Percentiles rank a stretch among this genome's conserved stretches.
Evolutionary conservation across 2,329 filamentous ascomycete genomes (phyloP).

Genomic region (Trichoderma aggressivum): DNA sequence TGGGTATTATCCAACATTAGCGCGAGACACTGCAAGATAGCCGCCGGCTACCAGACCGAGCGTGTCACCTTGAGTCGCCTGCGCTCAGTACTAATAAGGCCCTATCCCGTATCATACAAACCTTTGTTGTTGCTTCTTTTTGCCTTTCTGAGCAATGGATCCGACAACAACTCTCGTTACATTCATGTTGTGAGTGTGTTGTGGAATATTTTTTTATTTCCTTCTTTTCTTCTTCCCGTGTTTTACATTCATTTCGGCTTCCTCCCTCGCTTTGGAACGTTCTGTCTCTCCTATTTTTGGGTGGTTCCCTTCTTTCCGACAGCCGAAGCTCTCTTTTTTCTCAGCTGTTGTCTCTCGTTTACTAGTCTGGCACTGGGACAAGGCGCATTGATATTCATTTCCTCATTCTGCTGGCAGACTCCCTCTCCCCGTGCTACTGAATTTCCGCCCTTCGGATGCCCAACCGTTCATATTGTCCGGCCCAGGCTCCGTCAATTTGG

Average conservation of each 20-base stretch:
- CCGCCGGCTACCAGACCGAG: conserved; percentile 9
- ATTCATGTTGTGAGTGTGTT: conserved; percentile 61
- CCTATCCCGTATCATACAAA: not conserved
- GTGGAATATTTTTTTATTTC: conserved; percentile 15
- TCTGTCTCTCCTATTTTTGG: conserved; percentile 8
- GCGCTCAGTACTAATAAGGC: conserved; percentile 5
- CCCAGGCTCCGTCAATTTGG: not conserved
- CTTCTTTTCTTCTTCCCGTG: conserved; percentile 23
- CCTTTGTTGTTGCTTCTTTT: not conserved
- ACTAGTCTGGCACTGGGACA: not conserved
- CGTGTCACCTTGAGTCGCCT: not conserved
- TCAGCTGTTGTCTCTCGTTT: conserved; percentile 12
- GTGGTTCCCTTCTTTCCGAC: not conserved
- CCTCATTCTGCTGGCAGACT: not conserved
- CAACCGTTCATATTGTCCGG: not conserved
- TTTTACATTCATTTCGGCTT: conserved; percentile 23
- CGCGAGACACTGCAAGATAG: conserved; percentile 8
- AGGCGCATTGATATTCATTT: not conserved
- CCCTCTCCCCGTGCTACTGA: not conserved
- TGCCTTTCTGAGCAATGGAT: conserved; percentile 44
- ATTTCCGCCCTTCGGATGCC: not conserved
- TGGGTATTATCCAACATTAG: not conserved
- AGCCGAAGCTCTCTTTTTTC: not conserved
- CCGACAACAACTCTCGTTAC: conserved; percentile 64
- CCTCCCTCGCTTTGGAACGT: conserved; percentile 15